Evolutionary conservation across 2,329 filamentous ascomycete species (phyloP).

Genomic region (Beauveria sp.): DNA sequence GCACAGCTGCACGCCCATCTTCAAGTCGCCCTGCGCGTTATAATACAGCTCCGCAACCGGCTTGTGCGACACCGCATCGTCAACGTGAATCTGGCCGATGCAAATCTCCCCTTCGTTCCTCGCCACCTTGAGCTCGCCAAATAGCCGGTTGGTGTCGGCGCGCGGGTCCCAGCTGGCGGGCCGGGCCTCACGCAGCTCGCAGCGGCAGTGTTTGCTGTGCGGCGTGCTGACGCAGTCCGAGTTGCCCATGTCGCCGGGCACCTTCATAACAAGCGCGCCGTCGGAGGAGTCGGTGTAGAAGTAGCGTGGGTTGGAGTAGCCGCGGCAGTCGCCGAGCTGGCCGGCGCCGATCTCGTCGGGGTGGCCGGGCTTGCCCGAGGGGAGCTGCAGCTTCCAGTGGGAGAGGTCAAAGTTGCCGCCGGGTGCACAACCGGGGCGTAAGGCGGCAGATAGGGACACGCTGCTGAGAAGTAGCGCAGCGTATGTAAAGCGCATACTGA

Average conservation of each 20-base stretch:
- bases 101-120: conserved; percentile 28
- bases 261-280: conserved; percentile 31
- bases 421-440: conserved; percentile 8
- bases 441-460: neutral
- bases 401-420: conserved; percentile 29
- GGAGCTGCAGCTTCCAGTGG: conserved; percentile 30
- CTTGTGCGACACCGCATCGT: conserved; percentile 28
- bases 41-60: conserved; percentile 34
- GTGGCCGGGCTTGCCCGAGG: conserved; percentile 21
- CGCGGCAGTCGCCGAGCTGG: conserved; percentile 27
- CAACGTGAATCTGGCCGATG: conserved; percentile 32
- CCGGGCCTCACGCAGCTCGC: conserved; percentile 30
- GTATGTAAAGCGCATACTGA: neutral
- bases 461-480: neutral
- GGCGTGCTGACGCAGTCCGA: conserved; percentile 30
- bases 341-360: conserved; percentile 19
- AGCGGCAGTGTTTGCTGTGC: conserved; percentile 34
- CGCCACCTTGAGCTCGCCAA: conserved; percentile 23
- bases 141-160: conserved; percentile 25
- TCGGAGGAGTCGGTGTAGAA: conserved; percentile 28
- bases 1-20: conserved; percentile 31
- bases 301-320: conserved; percentile 24
- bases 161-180: conserved; percentile 27
- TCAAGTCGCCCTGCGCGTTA: conserved; percentile 24
- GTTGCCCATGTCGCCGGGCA: conserved; percentile 25